phyloP scores from a whole-genome alignment of 1,284 basidiomycete genomes.

The Athelia psychrophila region DNA sequence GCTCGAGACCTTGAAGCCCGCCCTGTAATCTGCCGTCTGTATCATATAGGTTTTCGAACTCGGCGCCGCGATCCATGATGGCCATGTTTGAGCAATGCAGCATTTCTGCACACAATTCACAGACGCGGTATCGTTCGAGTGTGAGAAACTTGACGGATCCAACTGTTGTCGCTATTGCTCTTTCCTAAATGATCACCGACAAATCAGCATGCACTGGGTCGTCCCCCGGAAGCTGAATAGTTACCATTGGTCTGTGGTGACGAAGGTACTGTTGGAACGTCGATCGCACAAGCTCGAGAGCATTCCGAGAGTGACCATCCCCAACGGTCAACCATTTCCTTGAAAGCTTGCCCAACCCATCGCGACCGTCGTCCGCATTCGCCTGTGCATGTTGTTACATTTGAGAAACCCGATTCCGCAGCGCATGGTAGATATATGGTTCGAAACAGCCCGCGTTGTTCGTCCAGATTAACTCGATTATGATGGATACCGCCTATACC shows the following conservation, averaged over 20 bases:
- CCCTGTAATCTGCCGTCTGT: slow-evolving; percentile 78
- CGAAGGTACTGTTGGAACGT: slow-evolving; percentile 73
- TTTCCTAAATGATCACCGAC: slow-evolving; percentile 46
- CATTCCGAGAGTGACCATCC: slow-evolving; percentile 88
- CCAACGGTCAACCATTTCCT: slow-evolving; percentile 91
- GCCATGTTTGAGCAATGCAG: slow-evolving; percentile 99
- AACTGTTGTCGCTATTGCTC: slow-evolving; percentile 68
- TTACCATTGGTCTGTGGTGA: slow-evolving; percentile 73
- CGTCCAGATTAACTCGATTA: slow-evolving; percentile 96
- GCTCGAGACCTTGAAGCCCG: slow-evolving; percentile 78
- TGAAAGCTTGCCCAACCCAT: slow-evolving; percentile 74
- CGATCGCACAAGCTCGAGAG: slow-evolving; percentile 77
- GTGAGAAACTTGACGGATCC: slow-evolving; percentile 80
- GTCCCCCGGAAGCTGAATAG: slow-evolving; percentile 21
- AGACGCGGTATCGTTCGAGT: slow-evolving; percentile 95
- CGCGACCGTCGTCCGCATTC: slow-evolving; percentile 58
- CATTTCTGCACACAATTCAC: slow-evolving; percentile 96
- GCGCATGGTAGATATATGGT: slow-evolving; percentile 93
- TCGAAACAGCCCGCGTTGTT: slow-evolving; percentile 99
- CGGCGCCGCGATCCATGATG: slow-evolving; percentile 79
- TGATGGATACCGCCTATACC: slow-evolving; percentile 83
- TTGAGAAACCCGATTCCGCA: slow-evolving; percentile 87
- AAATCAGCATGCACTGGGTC: slow-evolving; percentile 1
- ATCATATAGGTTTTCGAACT: slow-evolving; percentile 75
- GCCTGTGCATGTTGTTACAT: slow-evolving; percentile 69